A percentile compares a stretch with the other conserved stretches of the same genome.
Evolutionary conservation across 192 early-diverging fungal genomes (phyloP).

Genomic region (Phlyctochytrium bullatum): DNA sequence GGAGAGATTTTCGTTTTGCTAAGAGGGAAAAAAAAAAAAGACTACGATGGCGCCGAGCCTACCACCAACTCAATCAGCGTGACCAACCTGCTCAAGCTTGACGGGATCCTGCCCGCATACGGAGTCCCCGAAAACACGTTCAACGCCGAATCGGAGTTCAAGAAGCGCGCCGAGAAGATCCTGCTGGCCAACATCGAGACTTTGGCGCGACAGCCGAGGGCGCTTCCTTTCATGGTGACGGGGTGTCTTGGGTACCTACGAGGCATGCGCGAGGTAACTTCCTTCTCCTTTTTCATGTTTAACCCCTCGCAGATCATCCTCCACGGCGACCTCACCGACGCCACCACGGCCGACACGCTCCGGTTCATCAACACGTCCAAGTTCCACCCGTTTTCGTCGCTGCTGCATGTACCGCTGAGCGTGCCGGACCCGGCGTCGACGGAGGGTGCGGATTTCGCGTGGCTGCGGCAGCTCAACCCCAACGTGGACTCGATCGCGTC

Average conservation of each 20-base stretch:
- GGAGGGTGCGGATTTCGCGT: slow-evolving; percentile 17
- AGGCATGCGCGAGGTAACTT: slow-evolving; percentile 45
- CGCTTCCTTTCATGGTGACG: slow-evolving; percentile 43
- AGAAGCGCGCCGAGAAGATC: slow-evolving; percentile 30
- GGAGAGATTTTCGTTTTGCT: background rate
- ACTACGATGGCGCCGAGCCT: slow-evolving; percentile 67
- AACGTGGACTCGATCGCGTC: slow-evolving; percentile 17
- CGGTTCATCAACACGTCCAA: slow-evolving; percentile 7
- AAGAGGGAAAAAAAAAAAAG: no score
- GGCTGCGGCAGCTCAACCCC: slow-evolving; percentile 15
- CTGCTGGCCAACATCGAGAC: slow-evolving; percentile 22
- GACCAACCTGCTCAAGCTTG: slow-evolving; percentile 52
- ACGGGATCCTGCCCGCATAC: slow-evolving; percentile 30
- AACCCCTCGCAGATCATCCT: slow-evolving; percentile 8
- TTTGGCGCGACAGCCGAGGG: slow-evolving; percentile 33
- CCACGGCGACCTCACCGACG: background rate
- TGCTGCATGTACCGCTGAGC: slow-evolving; percentile 43
- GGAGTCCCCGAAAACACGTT: background rate
- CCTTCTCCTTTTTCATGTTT: background rate
- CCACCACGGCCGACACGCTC: slow-evolving; percentile 8
- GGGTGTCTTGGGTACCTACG: slow-evolving; percentile 29
- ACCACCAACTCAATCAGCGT: slow-evolving; percentile 52
- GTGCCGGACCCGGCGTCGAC: slow-evolving; percentile 3
- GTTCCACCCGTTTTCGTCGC: slow-evolving; percentile 12
- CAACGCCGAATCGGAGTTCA: slow-evolving; percentile 12